A percentile compares a stretch with the other conserved stretches of the same genome.
Conservation (phyloP, 768 basidiomycete species). For the Royoungia palumana region DNA sequence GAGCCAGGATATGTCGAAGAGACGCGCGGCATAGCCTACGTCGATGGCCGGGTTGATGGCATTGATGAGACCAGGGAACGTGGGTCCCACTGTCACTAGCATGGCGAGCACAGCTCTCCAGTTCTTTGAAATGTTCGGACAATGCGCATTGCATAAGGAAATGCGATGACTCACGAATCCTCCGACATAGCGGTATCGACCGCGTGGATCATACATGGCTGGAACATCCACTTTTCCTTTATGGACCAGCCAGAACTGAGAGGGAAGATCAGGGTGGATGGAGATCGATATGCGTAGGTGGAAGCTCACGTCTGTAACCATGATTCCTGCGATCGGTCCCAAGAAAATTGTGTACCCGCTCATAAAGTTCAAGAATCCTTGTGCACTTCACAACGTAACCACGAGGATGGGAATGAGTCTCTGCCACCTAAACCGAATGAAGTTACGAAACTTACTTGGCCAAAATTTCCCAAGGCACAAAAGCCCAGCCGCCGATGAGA, state of each 20-base stretch:
- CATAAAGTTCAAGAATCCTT: conserved; percentile 77
- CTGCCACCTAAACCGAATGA: background rate
- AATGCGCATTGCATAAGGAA: background rate
- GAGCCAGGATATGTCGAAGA: conserved; percentile 75
- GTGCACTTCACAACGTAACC: conserved; percentile 35
- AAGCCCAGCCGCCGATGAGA: conserved; percentile 63
- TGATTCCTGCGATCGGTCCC: conserved; percentile 79
- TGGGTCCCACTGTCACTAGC: conserved; percentile 64
- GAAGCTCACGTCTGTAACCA: conserved; percentile 52
- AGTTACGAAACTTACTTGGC: conserved; percentile 30
- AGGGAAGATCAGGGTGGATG: background rate
- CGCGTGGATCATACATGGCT: conserved; percentile 77
- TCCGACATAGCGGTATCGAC: conserved; percentile 72
- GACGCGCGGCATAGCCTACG: conserved; percentile 52
- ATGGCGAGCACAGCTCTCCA: conserved; percentile 77
- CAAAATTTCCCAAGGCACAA: conserved; percentile 84
- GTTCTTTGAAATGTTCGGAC: conserved; percentile 48
- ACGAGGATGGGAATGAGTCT: background rate
- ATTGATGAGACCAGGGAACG: conserved; percentile 72
- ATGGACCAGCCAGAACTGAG: conserved; percentile 77
- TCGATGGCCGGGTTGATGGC: conserved; percentile 64
- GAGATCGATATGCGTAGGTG: background rate
- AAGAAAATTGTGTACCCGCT: conserved; percentile 83
- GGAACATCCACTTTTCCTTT: conserved; percentile 72
- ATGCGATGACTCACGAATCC: conserved; percentile 57